Evolutionary conservation across 768 basidiomycete genomes (phyloP), one percentile per base, ranked within the genome.

Genomic region (Nidula microcarpa): DNA sequence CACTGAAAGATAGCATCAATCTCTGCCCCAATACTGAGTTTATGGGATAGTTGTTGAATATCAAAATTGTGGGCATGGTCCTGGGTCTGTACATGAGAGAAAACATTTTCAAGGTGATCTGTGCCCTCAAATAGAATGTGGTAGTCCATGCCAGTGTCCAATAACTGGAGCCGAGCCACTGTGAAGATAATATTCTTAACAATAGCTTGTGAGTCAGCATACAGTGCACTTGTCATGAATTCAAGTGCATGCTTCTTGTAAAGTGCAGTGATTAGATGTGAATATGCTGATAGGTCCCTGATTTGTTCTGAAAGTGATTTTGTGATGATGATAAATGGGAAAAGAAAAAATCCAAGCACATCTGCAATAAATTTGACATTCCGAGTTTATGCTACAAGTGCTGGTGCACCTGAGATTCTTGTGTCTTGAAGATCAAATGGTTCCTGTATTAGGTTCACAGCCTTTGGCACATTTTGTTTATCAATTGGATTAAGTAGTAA

Each of bases 71-170:
- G 49, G 3, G 56, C 43, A 54, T 65, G 64, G 50, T 63, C 61
- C 10, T 56, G 58, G 4, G 62, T 64, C 3, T 59, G 57, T 33
- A 43, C 49, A 50, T 57, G 37, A 11, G 51, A 56, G 48, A 69
- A 70, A 1, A 68, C 39, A 5, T 44, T 39, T 51, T 70, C 64
- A 5, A 70, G 56, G 3, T 65, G 57, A 47, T 69, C 66, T 3
- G 61, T 59, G 1, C 68, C 66, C 16, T 55, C 60, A 43, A 54
- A 52, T 7, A 60, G 45, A 17, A 68, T 61, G 43, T 56, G 58
- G 49, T 61, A 60, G 1, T 18, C 6, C 6, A 57, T 30, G 3
- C 46, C 30, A 23, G 53, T 53, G 41, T 64, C 50, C 3, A 59
- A n/a, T 4, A 52, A 10, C 53, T 68, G 61, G 4, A 63, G 47